These are phyloP conservation scores for Solanum ossicruentum DNA, from an alignment of 257 asterid genomes.

Conservation along the genomic window DNA sequence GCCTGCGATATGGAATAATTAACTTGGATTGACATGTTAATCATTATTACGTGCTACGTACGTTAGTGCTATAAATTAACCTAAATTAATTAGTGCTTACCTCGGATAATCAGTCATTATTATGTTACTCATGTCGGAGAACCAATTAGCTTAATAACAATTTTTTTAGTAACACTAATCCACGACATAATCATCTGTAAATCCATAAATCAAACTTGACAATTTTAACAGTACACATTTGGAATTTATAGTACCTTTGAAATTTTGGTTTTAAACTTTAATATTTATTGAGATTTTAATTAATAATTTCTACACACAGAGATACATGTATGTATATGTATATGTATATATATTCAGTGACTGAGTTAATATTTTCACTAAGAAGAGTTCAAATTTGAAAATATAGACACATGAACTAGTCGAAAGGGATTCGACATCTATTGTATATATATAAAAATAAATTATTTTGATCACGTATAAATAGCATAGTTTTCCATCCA, in stretches of 20 bases:
- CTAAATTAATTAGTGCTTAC: background rate
- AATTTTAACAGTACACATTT: background rate
- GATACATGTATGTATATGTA: too few species aligned
- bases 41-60: background rate
- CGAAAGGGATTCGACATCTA: too few species aligned
- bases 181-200: background rate
- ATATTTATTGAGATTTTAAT: background rate
- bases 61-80: background rate
- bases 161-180: background rate
- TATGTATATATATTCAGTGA: too few species aligned
- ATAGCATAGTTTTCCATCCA: too few species aligned
- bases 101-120: background rate
- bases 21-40: background rate
- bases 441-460: too few species aligned
- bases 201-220: background rate
- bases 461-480: too few species aligned
- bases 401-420: too few species aligned
- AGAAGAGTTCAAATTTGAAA: too few species aligned
- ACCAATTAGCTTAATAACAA: background rate
- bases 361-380: too few species aligned
- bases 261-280: background rate
- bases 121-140: background rate
- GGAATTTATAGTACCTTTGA: background rate
- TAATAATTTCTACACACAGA: too few species aligned
- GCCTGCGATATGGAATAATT: background rate